These are phyloP conservation scores for Chlorella sp. DNA, from an alignment of 139 green algal species.

Conservation along the genomic window DNA sequence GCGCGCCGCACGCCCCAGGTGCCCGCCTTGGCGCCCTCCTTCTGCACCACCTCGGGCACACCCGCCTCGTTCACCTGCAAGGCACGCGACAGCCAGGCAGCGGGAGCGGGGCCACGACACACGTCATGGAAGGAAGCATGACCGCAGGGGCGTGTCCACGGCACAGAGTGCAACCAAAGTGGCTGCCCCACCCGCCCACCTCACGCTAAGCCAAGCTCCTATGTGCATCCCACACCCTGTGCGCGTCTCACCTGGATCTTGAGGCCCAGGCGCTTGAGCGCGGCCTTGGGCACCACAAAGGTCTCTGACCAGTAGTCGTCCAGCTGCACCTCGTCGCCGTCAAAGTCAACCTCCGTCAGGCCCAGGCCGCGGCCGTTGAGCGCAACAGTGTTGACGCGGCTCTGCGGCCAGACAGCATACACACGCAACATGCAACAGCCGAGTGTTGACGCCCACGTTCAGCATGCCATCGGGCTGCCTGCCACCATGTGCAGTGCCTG, in stretches of 20 bases:
- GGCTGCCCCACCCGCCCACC: no score
- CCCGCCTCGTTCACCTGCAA: slow-evolving; percentile 22
- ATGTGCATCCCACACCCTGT: no score
- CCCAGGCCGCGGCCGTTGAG: slow-evolving; percentile 9
- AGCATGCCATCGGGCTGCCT: no score
- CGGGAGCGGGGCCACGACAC: no score
- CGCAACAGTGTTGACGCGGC: slow-evolving; percentile 3
- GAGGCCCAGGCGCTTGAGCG: slow-evolving; percentile 16
- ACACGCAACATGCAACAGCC: not conserved
- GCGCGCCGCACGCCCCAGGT: not conserved
- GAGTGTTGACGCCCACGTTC: not conserved
- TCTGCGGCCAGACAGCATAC: not conserved
- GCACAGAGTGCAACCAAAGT: no score
- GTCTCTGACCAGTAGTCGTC: slow-evolving; percentile 31
- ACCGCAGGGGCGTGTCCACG: no score
- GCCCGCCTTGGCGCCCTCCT: slow-evolving; percentile 13
- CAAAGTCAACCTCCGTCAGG: slow-evolving; percentile 32
- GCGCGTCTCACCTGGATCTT: not conserved
- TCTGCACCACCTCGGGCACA: slow-evolving; percentile 20
- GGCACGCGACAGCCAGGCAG: no score
- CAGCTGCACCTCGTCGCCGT: slow-evolving; percentile 36
- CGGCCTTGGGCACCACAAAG: slow-evolving; percentile 6
- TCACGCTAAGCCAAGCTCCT: no score
- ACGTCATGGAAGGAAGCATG: no score
- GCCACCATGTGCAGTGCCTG: not conserved